These are phyloP conservation scores for Ceratobasidium sp. DNA, from an alignment of 1,284 basidiomycete species.

Conservation along the genomic window DNA sequence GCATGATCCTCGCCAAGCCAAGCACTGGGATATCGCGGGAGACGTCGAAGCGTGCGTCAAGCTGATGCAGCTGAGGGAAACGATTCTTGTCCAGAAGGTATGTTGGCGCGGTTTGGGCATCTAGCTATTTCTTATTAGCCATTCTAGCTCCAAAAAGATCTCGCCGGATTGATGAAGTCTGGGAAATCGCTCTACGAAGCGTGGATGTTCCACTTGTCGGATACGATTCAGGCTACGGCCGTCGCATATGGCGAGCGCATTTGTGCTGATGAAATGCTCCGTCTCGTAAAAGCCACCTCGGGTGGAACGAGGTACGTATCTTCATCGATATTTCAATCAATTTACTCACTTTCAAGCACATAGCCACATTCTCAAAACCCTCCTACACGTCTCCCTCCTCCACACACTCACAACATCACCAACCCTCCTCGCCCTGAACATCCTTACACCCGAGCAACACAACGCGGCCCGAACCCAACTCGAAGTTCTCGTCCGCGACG, in stretches of 20 bases:
- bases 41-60: constrained; percentile 42
- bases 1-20: constrained; percentile 28
- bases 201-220: constrained; percentile 46
- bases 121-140: background rate
- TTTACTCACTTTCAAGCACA: background rate
- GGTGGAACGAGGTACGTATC: constrained; percentile 37
- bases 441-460: constrained; percentile 41
- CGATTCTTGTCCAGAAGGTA: constrained; percentile 36
- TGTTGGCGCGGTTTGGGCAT: background rate
- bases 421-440: constrained; percentile 24
- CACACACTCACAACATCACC: constrained; percentile 39
- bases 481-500: constrained; percentile 39
- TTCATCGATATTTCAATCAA: background rate
- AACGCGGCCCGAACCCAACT: constrained; percentile 20
- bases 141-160: constrained; percentile 40
- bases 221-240: constrained; percentile 43
- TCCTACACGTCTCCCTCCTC: constrained; percentile 40
- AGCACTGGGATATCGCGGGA: constrained; percentile 29
- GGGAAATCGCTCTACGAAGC: constrained; percentile 46
- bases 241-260: constrained; percentile 43
- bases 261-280: constrained; percentile 40
- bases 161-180: constrained; percentile 34
- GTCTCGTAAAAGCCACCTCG: constrained; percentile 37
- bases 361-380: constrained; percentile 35
- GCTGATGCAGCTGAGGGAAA: constrained; percentile 46